These are phyloP conservation scores for Gracilariopsis chorda DNA, from an alignment of 23 red algal species.

Conservation along the genomic window DNA sequence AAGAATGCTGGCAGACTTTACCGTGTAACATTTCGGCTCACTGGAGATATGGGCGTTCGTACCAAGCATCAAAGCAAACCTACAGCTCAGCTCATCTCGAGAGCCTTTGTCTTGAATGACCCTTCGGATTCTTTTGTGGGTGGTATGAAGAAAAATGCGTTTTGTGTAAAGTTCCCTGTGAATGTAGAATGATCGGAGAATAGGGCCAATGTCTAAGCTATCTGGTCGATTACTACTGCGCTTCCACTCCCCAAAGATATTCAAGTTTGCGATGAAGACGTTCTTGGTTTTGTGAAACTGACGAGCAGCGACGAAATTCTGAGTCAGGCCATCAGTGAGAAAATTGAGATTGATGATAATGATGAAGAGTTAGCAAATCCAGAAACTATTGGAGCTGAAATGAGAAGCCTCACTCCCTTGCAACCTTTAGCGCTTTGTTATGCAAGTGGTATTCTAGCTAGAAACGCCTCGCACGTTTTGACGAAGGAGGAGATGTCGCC, in stretches of 20 bases:
- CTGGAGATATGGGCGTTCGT: slow-evolving; percentile 59
- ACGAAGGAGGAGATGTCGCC: slow-evolving; percentile 15
- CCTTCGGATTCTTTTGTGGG: no score
- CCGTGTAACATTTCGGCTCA: not conserved
- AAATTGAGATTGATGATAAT: not conserved
- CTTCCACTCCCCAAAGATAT: slow-evolving; percentile 52
- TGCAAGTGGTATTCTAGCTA: not conserved
- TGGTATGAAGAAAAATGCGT: no score
- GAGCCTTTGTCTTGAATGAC: no score
- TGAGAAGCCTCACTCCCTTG: not conserved
- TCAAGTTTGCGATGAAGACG: slow-evolving; percentile 64
- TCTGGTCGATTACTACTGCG: no score
- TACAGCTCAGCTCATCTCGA: slow-evolving; percentile 51
- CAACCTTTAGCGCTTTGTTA: slow-evolving; percentile 15
- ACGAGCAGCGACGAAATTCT: not conserved
- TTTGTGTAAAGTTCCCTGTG: no score
- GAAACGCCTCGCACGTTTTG: slow-evolving; percentile 6
- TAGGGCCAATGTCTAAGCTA: no score
- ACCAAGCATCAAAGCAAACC: slow-evolving; percentile 69
- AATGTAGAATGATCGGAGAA: no score
- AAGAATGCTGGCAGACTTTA: not conserved
- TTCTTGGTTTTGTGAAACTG: slow-evolving; percentile 62
- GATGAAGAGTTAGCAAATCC: no score
- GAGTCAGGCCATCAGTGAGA: not conserved
- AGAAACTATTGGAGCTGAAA: not conserved